Evolutionary conservation across 768 basidiomycete genomes (phyloP).

Genomic region (Pleurotus sapidus): DNA sequence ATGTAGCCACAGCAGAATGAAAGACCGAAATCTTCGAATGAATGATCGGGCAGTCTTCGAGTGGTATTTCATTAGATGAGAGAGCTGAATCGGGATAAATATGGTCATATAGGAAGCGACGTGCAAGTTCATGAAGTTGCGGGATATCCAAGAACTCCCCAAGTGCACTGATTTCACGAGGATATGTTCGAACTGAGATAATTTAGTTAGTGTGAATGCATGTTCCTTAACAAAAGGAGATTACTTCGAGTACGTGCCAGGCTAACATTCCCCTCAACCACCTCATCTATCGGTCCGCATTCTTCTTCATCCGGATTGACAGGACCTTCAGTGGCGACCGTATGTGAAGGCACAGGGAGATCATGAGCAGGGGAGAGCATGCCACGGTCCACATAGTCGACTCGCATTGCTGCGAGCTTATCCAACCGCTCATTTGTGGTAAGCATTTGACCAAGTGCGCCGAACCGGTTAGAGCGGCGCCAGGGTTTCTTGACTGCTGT

Average conservation of each 20-base stretch:
- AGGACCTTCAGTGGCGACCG: no score
- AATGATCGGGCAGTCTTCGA: not conserved
- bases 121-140: conserved; percentile 16
- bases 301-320: not conserved
- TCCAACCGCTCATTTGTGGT: conserved; percentile 17
- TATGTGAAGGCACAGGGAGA: not conserved
- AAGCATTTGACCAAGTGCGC: conserved; percentile 20
- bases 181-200: conserved; percentile 17
- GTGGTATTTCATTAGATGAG: not conserved
- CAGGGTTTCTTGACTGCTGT: conserved; percentile 22
- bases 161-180: conserved; percentile 10
- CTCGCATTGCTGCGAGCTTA: conserved; percentile 16
- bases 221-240: not conserved
- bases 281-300: not conserved
- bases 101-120: conserved; percentile 23
- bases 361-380: conserved; percentile 12
- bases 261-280: not conserved
- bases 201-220: conserved; percentile 28
- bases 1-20: conserved; percentile 15
- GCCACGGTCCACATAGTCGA: conserved; percentile 14
- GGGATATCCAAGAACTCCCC: conserved; percentile 15
- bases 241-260: not conserved
- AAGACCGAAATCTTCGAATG: conserved; percentile 4
- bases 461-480: conserved; percentile 17
- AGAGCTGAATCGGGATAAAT: conserved; percentile 13